Percentiles rank a stretch among this genome's conserved stretches.
Conservation (phyloP, 768 basidiomycete genomes). For the Lactarius trivialis region DNA sequence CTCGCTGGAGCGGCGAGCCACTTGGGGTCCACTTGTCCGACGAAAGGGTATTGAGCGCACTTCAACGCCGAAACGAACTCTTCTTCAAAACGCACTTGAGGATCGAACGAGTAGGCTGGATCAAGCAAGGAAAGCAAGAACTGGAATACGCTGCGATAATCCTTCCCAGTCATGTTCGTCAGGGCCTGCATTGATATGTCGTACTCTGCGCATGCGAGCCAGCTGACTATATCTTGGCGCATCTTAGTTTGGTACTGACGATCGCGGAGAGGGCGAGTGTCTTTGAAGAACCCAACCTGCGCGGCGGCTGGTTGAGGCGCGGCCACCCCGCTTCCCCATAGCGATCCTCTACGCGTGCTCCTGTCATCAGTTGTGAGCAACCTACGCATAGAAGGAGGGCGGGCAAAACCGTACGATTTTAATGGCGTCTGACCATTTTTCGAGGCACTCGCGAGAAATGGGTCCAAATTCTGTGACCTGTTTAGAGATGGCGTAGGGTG, state of each 20-base stretch:
- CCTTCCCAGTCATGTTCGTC: slow-evolving; percentile 74
- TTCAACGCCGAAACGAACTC: slow-evolving; percentile 73
- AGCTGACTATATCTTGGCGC: slow-evolving; percentile 69
- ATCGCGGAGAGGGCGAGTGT: slow-evolving; percentile 75
- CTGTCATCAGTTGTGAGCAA: slow-evolving; percentile 29
- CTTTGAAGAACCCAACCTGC: slow-evolving; percentile 60
- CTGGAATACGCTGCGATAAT: slow-evolving; percentile 80
- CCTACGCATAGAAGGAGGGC: neutral
- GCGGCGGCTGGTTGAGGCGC: slow-evolving; percentile 44
- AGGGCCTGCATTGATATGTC: slow-evolving; percentile 65
- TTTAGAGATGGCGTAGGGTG: slow-evolving; percentile 65
- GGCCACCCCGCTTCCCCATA: slow-evolving; percentile 53
- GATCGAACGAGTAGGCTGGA: slow-evolving; percentile 53
- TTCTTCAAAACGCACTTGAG: slow-evolving; percentile 63
- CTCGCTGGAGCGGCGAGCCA: slow-evolving; percentile 85
- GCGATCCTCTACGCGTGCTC: slow-evolving; percentile 70
- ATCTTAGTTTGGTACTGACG: slow-evolving; percentile 64
- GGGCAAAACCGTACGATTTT: slow-evolving; percentile 45
- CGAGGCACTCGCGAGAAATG: slow-evolving; percentile 60
- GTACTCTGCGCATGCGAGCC: slow-evolving; percentile 58
- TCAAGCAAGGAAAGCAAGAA: slow-evolving; percentile 69
- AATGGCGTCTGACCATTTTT: slow-evolving; percentile 73
- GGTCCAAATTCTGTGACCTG: slow-evolving; percentile 62
- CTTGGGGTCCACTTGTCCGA: slow-evolving; percentile 72
- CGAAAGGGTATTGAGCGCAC: slow-evolving; percentile 75